phyloP scores from a whole-genome alignment of 2,329 filamentous ascomycete genomes.

The Curvularia sp. region DNA sequence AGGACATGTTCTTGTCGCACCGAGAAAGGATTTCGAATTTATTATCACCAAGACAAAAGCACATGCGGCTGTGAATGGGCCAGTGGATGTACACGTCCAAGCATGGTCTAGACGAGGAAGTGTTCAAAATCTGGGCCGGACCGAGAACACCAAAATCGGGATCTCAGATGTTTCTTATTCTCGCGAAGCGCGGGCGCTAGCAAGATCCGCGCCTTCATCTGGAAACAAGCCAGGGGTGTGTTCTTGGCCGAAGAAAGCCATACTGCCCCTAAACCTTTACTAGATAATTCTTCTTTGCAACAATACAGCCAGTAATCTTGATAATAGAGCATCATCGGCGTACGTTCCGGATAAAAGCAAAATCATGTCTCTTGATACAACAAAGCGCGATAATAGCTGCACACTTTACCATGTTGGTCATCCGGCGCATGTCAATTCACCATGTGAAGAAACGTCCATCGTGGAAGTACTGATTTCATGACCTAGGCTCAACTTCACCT shows the following conservation, averaged over 20 bases:
- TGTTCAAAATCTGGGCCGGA: constrained; percentile 5
- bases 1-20: not conserved
- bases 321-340: not conserved
- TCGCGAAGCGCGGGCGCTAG: constrained; percentile 13
- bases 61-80: not conserved
- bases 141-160: constrained; percentile 1
- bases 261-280: not conserved
- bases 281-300: not conserved
- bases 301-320: not conserved
- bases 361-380: not conserved
- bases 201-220: constrained; percentile 9
- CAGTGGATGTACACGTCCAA: not conserved
- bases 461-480: not conserved
- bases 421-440: not conserved
- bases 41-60: not conserved
- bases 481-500: constrained; percentile 1
- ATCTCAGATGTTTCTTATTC: constrained; percentile 7
- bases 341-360: not conserved
- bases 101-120: not conserved
- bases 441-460: not conserved
- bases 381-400: not conserved
- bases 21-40: not conserved
- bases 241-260: constrained; percentile 12
- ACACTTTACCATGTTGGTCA: not conserved
- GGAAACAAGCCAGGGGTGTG: constrained; percentile 6